Evolutionary conservation across 495 filamentous ascomycete species (phyloP).

Genomic region (Neurospora sp.): DNA sequence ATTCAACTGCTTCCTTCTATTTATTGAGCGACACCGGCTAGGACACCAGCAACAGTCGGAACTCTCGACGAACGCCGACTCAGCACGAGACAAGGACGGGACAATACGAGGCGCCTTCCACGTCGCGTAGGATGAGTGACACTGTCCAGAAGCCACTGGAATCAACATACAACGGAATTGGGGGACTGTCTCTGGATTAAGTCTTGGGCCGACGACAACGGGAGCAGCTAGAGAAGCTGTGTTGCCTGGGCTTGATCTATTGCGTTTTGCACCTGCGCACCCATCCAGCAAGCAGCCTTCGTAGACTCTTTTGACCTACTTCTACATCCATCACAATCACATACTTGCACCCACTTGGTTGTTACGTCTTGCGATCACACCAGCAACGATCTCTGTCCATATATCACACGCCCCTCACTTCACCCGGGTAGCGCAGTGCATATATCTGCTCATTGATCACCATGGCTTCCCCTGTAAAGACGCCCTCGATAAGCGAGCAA

Average conservation of each 20-base stretch:
- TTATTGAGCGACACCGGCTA: not conserved
- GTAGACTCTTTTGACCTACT: slow-evolving; percentile 5
- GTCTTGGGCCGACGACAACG: not conserved
- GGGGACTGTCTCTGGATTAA: not conserved
- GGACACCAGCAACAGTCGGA: not conserved
- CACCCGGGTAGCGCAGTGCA: not conserved
- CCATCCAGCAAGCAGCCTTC: not conserved
- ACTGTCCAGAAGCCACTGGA: not conserved
- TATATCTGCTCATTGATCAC: slow-evolving; percentile 1
- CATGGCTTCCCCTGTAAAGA: slow-evolving; percentile 32
- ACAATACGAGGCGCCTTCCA: not conserved
- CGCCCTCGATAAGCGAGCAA: slow-evolving; percentile 57
- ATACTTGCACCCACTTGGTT: not conserved
- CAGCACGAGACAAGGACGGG: not conserved
- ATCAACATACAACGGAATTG: slow-evolving; percentile 2
- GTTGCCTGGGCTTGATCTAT: slow-evolving; percentile 2
- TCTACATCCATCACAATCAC: not conserved
- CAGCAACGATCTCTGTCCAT: not conserved
- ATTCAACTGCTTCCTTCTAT: not conserved
- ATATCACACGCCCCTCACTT: not conserved
- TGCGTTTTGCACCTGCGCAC: not conserved
- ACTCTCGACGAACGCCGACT: not conserved
- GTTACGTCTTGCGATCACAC: not conserved
- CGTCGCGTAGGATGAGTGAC: slow-evolving; percentile 17
- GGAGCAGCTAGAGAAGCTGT: slow-evolving; percentile 4